These are phyloP conservation scores for Teratosphaeriaceae sp. DNA, from an alignment of 2,329 filamentous ascomycete genomes.

Conservation along the genomic window DNA sequence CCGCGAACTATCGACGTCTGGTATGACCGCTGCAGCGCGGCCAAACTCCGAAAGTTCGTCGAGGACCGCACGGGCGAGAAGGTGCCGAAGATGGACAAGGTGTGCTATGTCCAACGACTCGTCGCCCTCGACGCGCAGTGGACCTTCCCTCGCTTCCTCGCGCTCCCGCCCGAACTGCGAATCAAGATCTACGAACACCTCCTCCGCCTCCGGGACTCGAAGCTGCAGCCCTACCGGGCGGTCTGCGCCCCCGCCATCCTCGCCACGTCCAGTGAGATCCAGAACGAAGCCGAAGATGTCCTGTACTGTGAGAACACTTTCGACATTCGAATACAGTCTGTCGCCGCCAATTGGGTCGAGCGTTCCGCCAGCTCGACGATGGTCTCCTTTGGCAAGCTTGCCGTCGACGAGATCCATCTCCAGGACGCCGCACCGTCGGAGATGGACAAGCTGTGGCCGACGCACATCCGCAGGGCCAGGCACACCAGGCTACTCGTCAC, in stretches of 20 bases:
- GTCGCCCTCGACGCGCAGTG: constrained; percentile 1
- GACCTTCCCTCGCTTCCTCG: constrained; percentile 10
- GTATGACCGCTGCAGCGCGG: background rate
- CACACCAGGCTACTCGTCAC: background rate
- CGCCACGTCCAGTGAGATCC: constrained; percentile 11
- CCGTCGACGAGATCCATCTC: background rate
- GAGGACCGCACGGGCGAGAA: background rate
- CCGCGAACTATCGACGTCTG: background rate
- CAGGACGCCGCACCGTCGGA: background rate
- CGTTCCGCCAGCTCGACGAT: background rate
- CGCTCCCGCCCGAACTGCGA: constrained; percentile 15
- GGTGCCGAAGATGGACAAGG: background rate
- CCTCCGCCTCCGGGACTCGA: constrained; percentile 1
- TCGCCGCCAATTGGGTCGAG: background rate
- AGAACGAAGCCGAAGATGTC: constrained; percentile 18
- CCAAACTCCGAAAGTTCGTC: background rate
- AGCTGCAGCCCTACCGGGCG: background rate
- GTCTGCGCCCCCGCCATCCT: constrained; percentile 10
- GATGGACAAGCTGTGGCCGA: constrained; percentile 1
- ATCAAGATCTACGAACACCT: constrained; percentile 16
- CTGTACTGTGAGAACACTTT: constrained; percentile 20
- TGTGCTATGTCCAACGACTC: background rate
- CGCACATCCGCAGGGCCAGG: background rate
- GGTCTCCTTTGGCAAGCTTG: constrained; percentile 1
- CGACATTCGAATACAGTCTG: constrained; percentile 1